A percentile compares a stretch with the other conserved stretches of the same genome.
phyloP scores from a whole-genome alignment of 2,329 filamentous ascomycete genomes.

The Trichoderma breve region DNA sequence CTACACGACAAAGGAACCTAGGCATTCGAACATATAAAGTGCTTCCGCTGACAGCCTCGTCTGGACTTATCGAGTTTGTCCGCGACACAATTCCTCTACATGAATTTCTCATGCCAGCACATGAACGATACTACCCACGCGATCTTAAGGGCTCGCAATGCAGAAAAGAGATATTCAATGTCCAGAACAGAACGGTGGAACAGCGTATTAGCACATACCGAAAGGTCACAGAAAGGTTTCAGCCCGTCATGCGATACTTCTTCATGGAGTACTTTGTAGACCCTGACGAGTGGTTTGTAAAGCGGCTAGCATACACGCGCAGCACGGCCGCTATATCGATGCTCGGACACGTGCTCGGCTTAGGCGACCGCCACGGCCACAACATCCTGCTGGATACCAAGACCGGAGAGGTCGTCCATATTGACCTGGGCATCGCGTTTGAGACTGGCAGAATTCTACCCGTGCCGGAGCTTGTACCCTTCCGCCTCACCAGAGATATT shows the following conservation, averaged over 20 bases:
- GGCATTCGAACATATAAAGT: conserved; percentile 97
- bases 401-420: conserved; percentile 92
- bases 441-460: conserved; percentile 94
- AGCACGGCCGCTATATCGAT: conserved; percentile 95
- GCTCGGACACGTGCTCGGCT: conserved; percentile 84
- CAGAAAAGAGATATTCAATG: conserved; percentile 74
- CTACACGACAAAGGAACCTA: conserved; percentile 82
- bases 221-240: conserved; percentile 76
- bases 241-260: conserved; percentile 93
- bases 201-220: conserved; percentile 72
- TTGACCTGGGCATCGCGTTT: conserved; percentile 94
- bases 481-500: conserved; percentile 88
- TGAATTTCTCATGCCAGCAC: conserved; percentile 87
- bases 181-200: conserved; percentile 67
- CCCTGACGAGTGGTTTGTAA: conserved; percentile 93
- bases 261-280: conserved; percentile 94
- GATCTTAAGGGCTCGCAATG: conserved; percentile 76
- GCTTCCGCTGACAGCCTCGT: conserved; percentile 76
- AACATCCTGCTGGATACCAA: conserved; percentile 91
- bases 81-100: conserved; percentile 88
- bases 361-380: conserved; percentile 93
- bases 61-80: conserved; percentile 96
- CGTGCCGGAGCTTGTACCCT: conserved; percentile 92
- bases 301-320: conserved; percentile 84
- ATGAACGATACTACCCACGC: conserved; percentile 80